Evolutionary conservation across 495 filamentous ascomycete species (phyloP).

Genomic region (Hypoxylon crocopeplum): DNA sequence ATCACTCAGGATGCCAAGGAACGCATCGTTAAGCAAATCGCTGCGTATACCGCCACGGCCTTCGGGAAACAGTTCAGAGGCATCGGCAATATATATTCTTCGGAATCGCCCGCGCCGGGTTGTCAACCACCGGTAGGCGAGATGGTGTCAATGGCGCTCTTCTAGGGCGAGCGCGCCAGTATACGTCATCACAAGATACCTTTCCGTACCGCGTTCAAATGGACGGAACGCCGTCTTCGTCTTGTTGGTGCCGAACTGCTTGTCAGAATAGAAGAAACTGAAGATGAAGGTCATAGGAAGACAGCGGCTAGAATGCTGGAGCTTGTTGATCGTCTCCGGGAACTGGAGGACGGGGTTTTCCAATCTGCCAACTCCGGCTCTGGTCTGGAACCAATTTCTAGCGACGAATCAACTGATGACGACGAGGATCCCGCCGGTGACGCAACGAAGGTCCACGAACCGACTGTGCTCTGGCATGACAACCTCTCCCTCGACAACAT

Average conservation of each 20-base stretch:
- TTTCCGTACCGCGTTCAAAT: slow-evolving; percentile 39
- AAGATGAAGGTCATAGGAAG: background rate
- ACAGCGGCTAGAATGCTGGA: slow-evolving; percentile 15
- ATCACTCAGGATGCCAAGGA: slow-evolving; percentile 48
- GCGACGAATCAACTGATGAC: slow-evolving; percentile 6
- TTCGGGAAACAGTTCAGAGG: slow-evolving; percentile 41
- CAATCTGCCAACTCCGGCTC: slow-evolving; percentile 6
- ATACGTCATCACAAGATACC: slow-evolving; percentile 33
- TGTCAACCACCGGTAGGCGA: slow-evolving; percentile 22
- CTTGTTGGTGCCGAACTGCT: slow-evolving; percentile 22
- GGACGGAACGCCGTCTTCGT: slow-evolving; percentile 34
- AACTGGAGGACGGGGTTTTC: slow-evolving; percentile 18
- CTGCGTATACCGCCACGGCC: slow-evolving; percentile 42
- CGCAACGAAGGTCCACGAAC: slow-evolving; percentile 33
- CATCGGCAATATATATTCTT: slow-evolving; percentile 49
- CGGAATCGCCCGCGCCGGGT: slow-evolving; percentile 1
- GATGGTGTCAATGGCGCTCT: slow-evolving; percentile 46
- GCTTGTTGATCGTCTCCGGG: slow-evolving; percentile 21
- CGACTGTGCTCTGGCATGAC: slow-evolving; percentile 53
- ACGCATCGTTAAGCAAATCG: slow-evolving; percentile 46
- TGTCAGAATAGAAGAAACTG: slow-evolving; percentile 6
- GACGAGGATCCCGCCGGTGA: slow-evolving; percentile 10
- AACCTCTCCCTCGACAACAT: slow-evolving; percentile 59
- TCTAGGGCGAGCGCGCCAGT: slow-evolving; percentile 41
- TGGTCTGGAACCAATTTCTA: background rate